Conservation (phyloP, 208 protist species). For the Wallacemonas rigidus region DNA sequence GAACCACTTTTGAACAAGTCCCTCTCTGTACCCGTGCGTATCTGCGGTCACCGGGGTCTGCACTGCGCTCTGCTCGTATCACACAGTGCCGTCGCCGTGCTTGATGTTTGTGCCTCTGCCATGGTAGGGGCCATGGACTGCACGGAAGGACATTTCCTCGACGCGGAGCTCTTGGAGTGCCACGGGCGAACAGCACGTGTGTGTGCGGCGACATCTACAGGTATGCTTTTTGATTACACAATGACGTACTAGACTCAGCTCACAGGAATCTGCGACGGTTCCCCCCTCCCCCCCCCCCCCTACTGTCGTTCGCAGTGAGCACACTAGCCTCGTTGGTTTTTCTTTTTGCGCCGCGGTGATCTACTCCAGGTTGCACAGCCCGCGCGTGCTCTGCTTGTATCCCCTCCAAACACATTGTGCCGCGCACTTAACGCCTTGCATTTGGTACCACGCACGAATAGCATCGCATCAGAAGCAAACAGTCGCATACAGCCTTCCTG, state of each 20-base stretch:
- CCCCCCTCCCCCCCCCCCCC: too few species aligned
- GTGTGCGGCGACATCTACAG: constrained; percentile 32
- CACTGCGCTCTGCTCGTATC: constrained; percentile 33
- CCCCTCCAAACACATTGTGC: too few species aligned
- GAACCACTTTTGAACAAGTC: constrained; percentile 1
- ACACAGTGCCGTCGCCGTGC: constrained; percentile 27
- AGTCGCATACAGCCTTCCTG: too few species aligned
- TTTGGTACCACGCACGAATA: too few species aligned
- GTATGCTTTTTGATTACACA: constrained; percentile 47
- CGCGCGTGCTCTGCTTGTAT: too few species aligned
- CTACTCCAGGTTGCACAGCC: too few species aligned
- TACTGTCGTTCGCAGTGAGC: too few species aligned
- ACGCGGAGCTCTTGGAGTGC: constrained; percentile 31
- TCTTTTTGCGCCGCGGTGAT: too few species aligned
- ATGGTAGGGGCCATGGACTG: constrained; percentile 31
- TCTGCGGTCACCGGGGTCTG: background rate
- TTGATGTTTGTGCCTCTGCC: constrained; percentile 33
- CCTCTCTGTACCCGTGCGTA: background rate
- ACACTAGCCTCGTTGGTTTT: too few species aligned
- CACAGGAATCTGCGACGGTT: too few species aligned
- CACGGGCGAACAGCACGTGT: constrained; percentile 17
- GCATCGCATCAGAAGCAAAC: too few species aligned
- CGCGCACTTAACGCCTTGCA: too few species aligned
- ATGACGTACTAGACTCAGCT: constrained; percentile 21
- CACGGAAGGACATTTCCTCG: constrained; percentile 40